phyloP scores from a whole-genome alignment of 2,329 filamentous ascomycete species.

The Fusarium longipes region DNA sequence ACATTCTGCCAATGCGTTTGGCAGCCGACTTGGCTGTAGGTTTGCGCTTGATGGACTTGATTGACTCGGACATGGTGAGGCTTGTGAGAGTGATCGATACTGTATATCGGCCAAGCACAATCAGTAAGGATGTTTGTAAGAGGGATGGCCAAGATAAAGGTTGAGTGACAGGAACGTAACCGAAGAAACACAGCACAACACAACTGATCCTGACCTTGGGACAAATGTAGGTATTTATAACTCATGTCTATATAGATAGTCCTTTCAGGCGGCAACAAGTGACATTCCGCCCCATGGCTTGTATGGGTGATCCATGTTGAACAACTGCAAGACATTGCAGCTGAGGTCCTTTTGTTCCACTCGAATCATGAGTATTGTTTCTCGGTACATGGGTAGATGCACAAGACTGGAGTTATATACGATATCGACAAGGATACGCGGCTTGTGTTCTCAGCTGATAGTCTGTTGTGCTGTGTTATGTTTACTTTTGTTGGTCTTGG shows the following conservation, averaged over 20 bases:
- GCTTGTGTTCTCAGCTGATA: constrained; percentile 8
- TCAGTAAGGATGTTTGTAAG: neutral
- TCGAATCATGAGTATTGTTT: constrained; percentile 15
- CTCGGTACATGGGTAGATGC: constrained; percentile 10
- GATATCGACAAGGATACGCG: neutral
- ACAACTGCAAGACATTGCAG: constrained; percentile 27
- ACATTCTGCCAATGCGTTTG: constrained; percentile 38
- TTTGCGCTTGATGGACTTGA: constrained; percentile 32
- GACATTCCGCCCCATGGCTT: constrained; percentile 12
- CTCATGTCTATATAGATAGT: neutral
- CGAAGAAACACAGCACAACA: constrained; percentile 1
- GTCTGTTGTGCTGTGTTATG: neutral
- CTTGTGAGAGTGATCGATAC: neutral
- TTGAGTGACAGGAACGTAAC: neutral
- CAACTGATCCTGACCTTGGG: neutral
- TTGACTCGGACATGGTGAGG: constrained; percentile 28
- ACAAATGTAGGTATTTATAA: constrained; percentile 31
- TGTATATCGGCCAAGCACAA: neutral
- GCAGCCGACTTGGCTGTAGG: constrained; percentile 34
- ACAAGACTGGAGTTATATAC: constrained; percentile 7
- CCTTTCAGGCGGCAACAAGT: neutral
- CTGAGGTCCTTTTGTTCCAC: constrained; percentile 30
- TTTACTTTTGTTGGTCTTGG: constrained; percentile 23
- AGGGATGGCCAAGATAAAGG: neutral
- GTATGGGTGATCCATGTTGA: constrained; percentile 38